Conservation (phyloP, 177 flowering plant species). For the Vitis hybrid region DNA sequence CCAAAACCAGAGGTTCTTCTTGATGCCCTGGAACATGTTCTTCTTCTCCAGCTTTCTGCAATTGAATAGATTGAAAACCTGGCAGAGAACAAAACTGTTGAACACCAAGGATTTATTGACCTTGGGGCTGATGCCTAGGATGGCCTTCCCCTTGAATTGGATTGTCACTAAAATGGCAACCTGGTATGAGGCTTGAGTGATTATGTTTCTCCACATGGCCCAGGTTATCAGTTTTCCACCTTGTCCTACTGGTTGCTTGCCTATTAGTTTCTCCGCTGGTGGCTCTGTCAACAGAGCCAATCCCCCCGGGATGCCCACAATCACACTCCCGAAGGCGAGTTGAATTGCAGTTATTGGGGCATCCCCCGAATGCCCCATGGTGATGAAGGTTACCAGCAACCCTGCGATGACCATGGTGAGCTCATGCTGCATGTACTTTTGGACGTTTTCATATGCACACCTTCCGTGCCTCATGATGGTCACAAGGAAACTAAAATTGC, state of each 20-base stretch:
- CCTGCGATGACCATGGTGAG: constrained; percentile 10
- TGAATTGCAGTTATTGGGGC: constrained; percentile 12
- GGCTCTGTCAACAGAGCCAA: too few species aligned
- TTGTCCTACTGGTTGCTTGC: too few species aligned
- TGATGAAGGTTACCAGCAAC: neutral
- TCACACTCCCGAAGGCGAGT: constrained; percentile 6
- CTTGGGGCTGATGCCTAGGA: too few species aligned
- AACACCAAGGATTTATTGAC: constrained; percentile 11
- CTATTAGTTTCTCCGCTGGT: too few species aligned
- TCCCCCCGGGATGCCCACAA: neutral
- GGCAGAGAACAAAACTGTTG: constrained; percentile 23
- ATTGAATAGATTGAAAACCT: constrained; percentile 17
- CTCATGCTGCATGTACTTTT: constrained; percentile 12
- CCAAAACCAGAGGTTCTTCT: constrained; percentile 14
- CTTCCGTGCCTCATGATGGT: constrained; percentile 7
- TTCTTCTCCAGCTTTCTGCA: constrained; percentile 18
- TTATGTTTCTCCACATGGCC: too few species aligned
- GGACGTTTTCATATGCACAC: constrained; percentile 11
- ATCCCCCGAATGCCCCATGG: neutral
- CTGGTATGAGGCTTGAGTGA: too few species aligned
- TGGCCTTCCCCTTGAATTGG: too few species aligned
- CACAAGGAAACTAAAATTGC: neutral
- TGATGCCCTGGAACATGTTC: constrained; percentile 19
- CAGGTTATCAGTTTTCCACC: too few species aligned
- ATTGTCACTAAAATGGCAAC: too few species aligned